A percentile compares a stretch with the other conserved stretches of the same genome.
Conservation (phyloP, 2,329 filamentous ascomycete genomes). For the Dactylellina drechsleri region DNA sequence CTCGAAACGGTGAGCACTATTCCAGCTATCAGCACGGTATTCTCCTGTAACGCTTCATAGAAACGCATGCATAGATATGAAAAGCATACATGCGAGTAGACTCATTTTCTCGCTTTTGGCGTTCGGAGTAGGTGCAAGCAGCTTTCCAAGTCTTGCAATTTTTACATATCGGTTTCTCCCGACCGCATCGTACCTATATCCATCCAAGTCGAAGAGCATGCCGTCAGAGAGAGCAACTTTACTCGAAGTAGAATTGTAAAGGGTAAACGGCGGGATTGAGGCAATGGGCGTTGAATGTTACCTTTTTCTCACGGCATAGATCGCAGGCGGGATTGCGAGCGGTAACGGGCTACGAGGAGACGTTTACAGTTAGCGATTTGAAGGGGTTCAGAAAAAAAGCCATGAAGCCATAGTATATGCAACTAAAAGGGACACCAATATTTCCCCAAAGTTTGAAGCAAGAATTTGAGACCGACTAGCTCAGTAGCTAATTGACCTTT, state of each 20-base stretch:
- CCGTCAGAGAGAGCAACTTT: too few species aligned
- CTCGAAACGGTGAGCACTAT: conserved; percentile 58
- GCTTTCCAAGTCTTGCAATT: conserved; percentile 59
- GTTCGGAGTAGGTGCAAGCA: conserved; percentile 58
- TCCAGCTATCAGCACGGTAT: not conserved
- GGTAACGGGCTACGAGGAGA: conserved; percentile 38
- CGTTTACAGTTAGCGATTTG: conserved; percentile 29
- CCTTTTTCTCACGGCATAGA: conserved; percentile 59
- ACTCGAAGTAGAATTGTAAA: too few species aligned
- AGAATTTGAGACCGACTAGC: not conserved
- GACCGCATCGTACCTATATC: conserved; percentile 57
- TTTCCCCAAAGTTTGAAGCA: not conserved
- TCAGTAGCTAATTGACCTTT: too few species aligned
- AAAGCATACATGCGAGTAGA: conserved; percentile 57
- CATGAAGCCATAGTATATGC: conserved; percentile 15
- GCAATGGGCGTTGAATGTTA: conserved; percentile 40
- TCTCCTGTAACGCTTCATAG: not conserved
- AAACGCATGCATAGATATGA: not conserved
- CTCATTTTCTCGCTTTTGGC: conserved; percentile 59
- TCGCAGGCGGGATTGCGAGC: conserved; percentile 58
- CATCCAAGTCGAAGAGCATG: not conserved
- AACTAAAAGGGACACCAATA: conserved; percentile 19
- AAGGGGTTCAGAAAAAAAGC: not conserved
- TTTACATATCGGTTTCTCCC: conserved; percentile 58
- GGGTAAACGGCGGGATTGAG: conserved; percentile 6